Evolutionary conservation across 352 stramenopile genomes (phyloP).

Genomic region (Elongisporangium prolatum): DNA sequence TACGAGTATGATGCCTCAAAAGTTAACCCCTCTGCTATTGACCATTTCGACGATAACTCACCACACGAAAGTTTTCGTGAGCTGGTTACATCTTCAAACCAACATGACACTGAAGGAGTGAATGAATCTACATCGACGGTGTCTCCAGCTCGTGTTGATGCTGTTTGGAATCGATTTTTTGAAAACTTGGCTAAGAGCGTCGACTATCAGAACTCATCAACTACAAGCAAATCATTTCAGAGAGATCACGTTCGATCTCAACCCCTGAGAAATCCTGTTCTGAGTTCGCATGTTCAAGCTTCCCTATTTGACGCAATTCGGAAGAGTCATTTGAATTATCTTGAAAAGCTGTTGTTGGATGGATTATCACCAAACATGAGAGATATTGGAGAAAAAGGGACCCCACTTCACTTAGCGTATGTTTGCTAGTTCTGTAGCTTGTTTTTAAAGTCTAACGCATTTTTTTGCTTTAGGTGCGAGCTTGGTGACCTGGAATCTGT

Average conservation of each 20-base stretch:
- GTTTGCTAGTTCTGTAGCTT: constrained; percentile 5
- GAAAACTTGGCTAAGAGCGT: constrained; percentile 44
- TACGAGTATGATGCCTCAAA: too few species aligned
- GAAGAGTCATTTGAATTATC: constrained; percentile 30
- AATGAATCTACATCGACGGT: constrained; percentile 7
- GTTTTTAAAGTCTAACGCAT: constrained; percentile 7
- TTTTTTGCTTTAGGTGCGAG: constrained; percentile 35
- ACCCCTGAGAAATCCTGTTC: background rate
- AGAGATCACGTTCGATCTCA: background rate
- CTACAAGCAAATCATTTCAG: constrained; percentile 1
- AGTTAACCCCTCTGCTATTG: background rate
- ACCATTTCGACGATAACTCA: constrained; percentile 9
- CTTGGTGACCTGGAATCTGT: constrained; percentile 59
- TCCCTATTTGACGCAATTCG: constrained; percentile 50
- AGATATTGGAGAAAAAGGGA: constrained; percentile 59
- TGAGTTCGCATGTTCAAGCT: constrained; percentile 3
- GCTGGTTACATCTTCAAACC: background rate
- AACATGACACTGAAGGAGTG: background rate
- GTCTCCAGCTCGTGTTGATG: constrained; percentile 43
- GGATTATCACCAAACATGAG: constrained; percentile 50
- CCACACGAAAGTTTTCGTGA: constrained; percentile 13
- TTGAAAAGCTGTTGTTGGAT: constrained; percentile 44
- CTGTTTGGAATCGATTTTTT: constrained; percentile 79
- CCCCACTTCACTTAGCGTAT: constrained; percentile 67
- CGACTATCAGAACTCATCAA: constrained; percentile 9